Percentiles rank a stretch among this genome's conserved stretches.
Evolutionary conservation across 768 basidiomycete genomes (phyloP).

Genomic region (Fomitopsis serialis): DNA sequence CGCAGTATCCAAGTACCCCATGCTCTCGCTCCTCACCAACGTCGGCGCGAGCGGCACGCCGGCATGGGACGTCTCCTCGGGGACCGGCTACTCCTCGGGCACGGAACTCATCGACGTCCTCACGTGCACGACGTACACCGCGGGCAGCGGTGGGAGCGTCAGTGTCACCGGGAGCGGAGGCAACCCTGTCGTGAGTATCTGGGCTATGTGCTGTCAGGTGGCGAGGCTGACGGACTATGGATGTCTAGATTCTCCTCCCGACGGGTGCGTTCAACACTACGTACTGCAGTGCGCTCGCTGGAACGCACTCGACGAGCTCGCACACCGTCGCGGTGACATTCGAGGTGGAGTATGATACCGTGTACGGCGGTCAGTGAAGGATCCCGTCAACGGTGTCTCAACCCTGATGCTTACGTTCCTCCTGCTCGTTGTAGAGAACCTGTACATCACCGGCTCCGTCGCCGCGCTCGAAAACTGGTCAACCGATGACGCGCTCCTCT

Average conservation of each 20-base stretch:
- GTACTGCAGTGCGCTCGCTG: background rate
- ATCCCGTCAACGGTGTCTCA: background rate
- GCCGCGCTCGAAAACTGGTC: constrained; percentile 55
- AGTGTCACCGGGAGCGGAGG: constrained; percentile 35
- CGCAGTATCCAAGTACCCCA: constrained; percentile 48
- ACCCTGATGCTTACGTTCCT: no score
- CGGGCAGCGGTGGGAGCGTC: constrained; percentile 37
- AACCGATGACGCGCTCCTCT: constrained; percentile 45
- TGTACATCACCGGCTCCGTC: constrained; percentile 61
- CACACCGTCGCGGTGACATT: constrained; percentile 47
- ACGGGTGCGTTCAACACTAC: background rate
- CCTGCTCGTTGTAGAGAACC: constrained; percentile 48
- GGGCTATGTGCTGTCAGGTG: no score
- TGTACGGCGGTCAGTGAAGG: constrained; percentile 48
- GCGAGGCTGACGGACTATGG: no score
- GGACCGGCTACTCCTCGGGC: constrained; percentile 32
- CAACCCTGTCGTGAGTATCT: constrained; percentile 5
- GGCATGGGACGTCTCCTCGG: constrained; percentile 38
- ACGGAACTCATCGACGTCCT: constrained; percentile 48
- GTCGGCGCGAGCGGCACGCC: constrained; percentile 33
- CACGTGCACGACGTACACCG: constrained; percentile 36
- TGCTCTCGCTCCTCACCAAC: constrained; percentile 55
- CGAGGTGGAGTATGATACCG: constrained; percentile 56
- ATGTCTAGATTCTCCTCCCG: background rate
- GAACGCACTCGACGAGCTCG: no score